Evolutionary conservation across 352 stramenopile genomes (phyloP), one percentile per base, ranked within the genome.

Genomic region (Globisporangium emineosum): DNA sequence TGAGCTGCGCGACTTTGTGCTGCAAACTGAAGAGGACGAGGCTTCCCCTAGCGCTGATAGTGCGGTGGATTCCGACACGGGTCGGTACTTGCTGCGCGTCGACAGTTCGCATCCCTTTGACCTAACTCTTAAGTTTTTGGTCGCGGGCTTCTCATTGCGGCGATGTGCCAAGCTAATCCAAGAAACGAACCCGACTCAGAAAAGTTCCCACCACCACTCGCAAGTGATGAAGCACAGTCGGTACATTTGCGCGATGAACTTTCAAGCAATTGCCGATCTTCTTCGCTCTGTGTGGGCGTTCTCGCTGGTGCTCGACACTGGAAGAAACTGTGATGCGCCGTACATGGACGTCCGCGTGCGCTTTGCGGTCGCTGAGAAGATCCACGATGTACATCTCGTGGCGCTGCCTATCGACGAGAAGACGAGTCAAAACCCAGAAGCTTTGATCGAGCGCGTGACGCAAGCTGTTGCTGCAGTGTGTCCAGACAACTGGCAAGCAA

Each of bases 231-330:
- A n/a, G 33, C 27, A 52, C 49, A 35, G 49, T 19, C 60, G 42
- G 23, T 43, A 32, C 33, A 35, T 58, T 12, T 65, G 60, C 33
- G 50, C 49, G 23, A 50, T 65, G n/a, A 59, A 58, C 49, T 57
- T 32, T 9, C 60, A 59, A 21, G 35, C 60, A 6, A 42, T 53
- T 12, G 15, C 33, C 9, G 8, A 27, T 0, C 12, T 35, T 2
- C 47, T 65, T 32, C 32, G 10, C 21, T 52, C 33, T 3, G 23
- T 10, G 32, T 65, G 60, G 60, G 49, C 60, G 60, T 65, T 65
- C 49, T 42, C 60, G 50, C 60, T 65, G 3, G 60, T 65, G 33
- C 19, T 65, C 25, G 50, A 49, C 25, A 23, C 49, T 2, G 49
- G 57, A 21, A 29, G 51, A 21, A 8, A 30, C 4, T 8, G 10